These are phyloP conservation scores for Pycnococcus provasolii DNA, from an alignment of 139 green algal species.

Conservation along the genomic window DNA sequence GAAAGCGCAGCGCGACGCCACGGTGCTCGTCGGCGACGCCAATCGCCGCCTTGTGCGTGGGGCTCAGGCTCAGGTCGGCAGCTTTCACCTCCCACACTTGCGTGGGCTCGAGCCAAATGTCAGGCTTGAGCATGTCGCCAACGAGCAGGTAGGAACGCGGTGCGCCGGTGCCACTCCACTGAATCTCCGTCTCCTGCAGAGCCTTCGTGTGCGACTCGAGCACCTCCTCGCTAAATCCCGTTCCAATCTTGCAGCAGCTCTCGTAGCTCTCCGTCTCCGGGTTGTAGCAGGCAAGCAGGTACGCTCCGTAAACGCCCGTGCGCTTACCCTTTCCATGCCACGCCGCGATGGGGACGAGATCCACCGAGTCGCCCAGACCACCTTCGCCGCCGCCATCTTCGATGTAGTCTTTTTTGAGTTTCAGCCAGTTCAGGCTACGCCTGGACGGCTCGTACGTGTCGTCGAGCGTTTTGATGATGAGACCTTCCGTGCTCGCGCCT, in stretches of 20 bases:
- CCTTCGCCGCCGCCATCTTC: constrained; percentile 26
- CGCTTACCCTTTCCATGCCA: constrained; percentile 54
- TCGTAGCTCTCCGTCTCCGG: constrained; percentile 72
- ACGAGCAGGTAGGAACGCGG: not conserved
- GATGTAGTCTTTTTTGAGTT: constrained; percentile 99
- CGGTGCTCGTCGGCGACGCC: constrained; percentile 66
- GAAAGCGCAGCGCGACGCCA: constrained; percentile 38
- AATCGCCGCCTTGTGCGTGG: constrained; percentile 71
- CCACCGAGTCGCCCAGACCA: constrained; percentile 83
- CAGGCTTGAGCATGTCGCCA: not conserved
- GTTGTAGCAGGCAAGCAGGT: constrained; percentile 85
- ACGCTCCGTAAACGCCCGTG: constrained; percentile 79
- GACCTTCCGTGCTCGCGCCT: constrained; percentile 72
- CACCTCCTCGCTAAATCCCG: constrained; percentile 57
- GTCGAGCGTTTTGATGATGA: constrained; percentile 83
- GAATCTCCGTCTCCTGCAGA: constrained; percentile 55
- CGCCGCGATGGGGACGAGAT: constrained; percentile 79
- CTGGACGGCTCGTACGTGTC: constrained; percentile 89
- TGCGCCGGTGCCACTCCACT: constrained; percentile 14
- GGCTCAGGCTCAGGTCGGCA: constrained; percentile 87
- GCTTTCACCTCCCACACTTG: constrained; percentile 91
- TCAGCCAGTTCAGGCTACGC: constrained; percentile 77
- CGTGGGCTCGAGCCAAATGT: not conserved
- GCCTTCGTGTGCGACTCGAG: constrained; percentile 57
- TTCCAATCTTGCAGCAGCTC: constrained; percentile 91